Conservation (phyloP, 148 eudicot genomes). For the Spergularia bocconei region DNA sequence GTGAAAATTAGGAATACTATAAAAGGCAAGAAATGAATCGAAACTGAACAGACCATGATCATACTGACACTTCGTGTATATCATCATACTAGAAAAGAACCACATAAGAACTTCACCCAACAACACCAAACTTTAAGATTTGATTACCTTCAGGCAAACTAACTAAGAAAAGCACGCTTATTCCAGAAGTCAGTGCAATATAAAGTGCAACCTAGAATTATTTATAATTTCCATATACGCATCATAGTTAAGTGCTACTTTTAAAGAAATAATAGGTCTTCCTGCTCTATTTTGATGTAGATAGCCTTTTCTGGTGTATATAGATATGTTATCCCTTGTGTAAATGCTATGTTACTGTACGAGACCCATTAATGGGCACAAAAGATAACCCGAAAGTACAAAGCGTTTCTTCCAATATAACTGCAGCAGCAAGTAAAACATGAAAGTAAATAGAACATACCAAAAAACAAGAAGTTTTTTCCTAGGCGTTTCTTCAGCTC, state of each 20-base stretch:
- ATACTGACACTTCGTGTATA: background rate
- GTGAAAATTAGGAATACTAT: background rate
- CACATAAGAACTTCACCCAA: background rate
- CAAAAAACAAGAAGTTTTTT: slow-evolving; percentile 75
- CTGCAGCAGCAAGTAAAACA: background rate
- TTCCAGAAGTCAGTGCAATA: background rate
- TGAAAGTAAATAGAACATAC: slow-evolving; percentile 38
- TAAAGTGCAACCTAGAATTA: background rate
- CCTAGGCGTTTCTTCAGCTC: slow-evolving; percentile 88
- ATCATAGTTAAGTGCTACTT: background rate
- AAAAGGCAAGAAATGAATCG: background rate
- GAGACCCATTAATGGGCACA: background rate
- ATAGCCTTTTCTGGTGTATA: background rate
- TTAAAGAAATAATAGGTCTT: background rate
- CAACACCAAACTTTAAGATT: background rate
- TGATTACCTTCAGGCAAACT: background rate
- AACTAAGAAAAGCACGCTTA: background rate
- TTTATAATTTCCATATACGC: background rate
- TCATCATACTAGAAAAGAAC: too few relatives aligned
- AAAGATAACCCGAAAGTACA: background rate
- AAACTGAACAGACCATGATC: background rate
- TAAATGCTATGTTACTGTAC: background rate
- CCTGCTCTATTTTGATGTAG: background rate
- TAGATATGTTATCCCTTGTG: background rate
- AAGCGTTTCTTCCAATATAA: too few relatives aligned